Conservation (phyloP, 768 basidiomycete species). For the Mycena alexandri region DNA sequence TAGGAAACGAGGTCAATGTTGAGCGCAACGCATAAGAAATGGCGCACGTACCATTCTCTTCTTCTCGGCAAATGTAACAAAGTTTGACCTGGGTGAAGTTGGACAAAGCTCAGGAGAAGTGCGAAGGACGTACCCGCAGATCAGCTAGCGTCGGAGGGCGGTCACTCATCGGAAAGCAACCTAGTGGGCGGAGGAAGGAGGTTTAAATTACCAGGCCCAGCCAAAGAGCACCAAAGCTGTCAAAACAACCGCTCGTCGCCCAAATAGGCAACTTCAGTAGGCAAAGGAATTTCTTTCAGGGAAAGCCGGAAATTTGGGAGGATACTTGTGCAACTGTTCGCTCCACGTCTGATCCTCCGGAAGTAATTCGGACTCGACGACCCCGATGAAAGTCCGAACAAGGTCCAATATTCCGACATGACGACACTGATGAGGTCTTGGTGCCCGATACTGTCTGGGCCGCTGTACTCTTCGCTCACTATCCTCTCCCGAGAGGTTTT, state of each 20-base stretch:
- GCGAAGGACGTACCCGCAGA: slow-evolving; percentile 22
- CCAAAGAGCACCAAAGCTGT: background rate
- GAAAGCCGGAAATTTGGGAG: too few species aligned
- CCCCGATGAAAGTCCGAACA: too few species aligned
- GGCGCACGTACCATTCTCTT: slow-evolving; percentile 33
- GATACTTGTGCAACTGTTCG: too few species aligned
- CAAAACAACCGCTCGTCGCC: slow-evolving; percentile 10
- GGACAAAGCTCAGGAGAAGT: background rate
- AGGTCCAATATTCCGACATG: too few species aligned
- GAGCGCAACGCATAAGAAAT: background rate
- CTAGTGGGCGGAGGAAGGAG: too few species aligned
- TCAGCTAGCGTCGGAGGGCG: slow-evolving; percentile 35
- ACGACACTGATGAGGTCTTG: too few species aligned
- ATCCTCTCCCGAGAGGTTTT: too few species aligned
- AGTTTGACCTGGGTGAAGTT: slow-evolving; percentile 66
- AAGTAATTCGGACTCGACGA: too few species aligned
- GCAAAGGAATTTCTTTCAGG: too few species aligned
- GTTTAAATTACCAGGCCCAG: background rate
- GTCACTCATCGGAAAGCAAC: slow-evolving; percentile 22
- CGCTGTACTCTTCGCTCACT: too few species aligned
- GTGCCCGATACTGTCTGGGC: too few species aligned
- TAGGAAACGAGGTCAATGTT: slow-evolving; percentile 34
- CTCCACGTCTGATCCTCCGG: too few species aligned
- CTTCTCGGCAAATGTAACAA: slow-evolving; percentile 84
- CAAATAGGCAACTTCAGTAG: background rate